Base-by-base conservation (phyloP, 2,329 filamentous ascomycete genomes). In the Trichoderma sp. region DNA sequence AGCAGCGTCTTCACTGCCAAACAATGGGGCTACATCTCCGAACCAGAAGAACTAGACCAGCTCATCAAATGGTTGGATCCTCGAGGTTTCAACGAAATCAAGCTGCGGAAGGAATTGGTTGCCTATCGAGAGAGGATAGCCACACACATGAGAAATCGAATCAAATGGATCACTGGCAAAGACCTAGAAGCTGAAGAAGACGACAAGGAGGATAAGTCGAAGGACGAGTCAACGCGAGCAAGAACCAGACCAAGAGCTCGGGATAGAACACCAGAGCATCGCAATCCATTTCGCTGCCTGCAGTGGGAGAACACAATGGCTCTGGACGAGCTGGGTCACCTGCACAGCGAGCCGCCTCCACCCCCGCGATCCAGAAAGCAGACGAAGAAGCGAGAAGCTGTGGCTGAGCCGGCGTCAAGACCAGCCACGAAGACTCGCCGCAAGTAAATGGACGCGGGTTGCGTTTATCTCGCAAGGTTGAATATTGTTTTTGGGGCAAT, bases 1-100 rank as follows among this genome's bases (percentile, higher is more conserved):
- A 96, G 93, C 0, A 91, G 90, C 74, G 87, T 98, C 3, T 89
- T 87, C 69, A 90, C 86, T 63, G 93, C 95, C 2, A 82, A 83
- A 14, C 91, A 98, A 78, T 99, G 96, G 94, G 96, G 92, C 13
- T 99, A 93, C 80, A 94, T 93, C 74, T 92, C 95, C 46, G 91
- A 96, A 13, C 89, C 92, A 0, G 88, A 91, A 59, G 86, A 92
- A 46, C 81, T 99, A 5, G 92, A 96, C 70, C 87, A 86, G 64
- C 85, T 99, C 21, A 88, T 98, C 71, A 86, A 87, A 64, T 99
- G 96, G 94, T 86, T 99, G 5, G 95, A 99, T 76, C 87, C 90
- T 14, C 91, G 93, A 18, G 96, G 96, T 1, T 85, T 91, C 72
- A 94, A 97, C 72, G 96, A 99, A 80, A 82, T 91, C 71, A 94